Conservation (phyloP, 257 asterid genomes). For the Craterostigma plantagineum region DNA sequence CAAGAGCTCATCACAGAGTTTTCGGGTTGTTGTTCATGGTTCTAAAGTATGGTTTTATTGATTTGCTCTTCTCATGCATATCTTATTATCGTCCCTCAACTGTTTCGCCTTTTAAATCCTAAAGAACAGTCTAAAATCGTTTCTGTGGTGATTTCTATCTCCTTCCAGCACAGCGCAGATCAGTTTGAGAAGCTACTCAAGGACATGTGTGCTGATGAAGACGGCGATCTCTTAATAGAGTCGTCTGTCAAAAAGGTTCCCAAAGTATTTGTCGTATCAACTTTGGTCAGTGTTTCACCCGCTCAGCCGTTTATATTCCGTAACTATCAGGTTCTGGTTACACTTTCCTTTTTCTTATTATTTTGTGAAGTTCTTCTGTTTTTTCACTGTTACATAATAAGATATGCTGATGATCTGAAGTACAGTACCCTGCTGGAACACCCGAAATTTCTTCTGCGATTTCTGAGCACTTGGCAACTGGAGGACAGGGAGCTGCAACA, state of each 20-base stretch:
- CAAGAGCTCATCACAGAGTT: conserved; percentile 94
- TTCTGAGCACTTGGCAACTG: conserved; percentile 50
- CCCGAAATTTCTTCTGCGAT: conserved; percentile 59
- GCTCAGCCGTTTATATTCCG: conserved; percentile 99
- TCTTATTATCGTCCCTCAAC: too few relatives aligned
- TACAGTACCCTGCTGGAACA: conserved; percentile 95
- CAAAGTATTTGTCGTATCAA: conserved; percentile 89
- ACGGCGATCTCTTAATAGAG: conserved; percentile 95
- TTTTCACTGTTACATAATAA: conserved; percentile 8
- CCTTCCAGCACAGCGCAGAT: conserved; percentile 95
- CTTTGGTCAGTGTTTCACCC: conserved; percentile 85
- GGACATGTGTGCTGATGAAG: conserved; percentile 94
- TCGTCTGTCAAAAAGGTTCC: conserved; percentile 84
- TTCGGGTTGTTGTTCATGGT: conserved; percentile 94
- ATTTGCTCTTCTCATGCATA: conserved; percentile 7
- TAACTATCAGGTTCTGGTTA: conserved; percentile 69
- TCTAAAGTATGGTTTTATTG: conserved; percentile 49
- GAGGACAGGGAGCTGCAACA: conserved; percentile 45
- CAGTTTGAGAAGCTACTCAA: conserved; percentile 86
- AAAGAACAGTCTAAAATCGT: background rate
- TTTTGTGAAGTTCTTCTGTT: conserved; percentile 2
- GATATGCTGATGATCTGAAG: conserved; percentile 10
- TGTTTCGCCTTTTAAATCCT: conserved; percentile 4
- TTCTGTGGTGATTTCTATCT: conserved; percentile 8
- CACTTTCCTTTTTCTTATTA: conserved; percentile 7